Evolutionary conservation across 2,329 filamentous ascomycete genomes (phyloP).

Genomic region (Fusarium temperatum): DNA sequence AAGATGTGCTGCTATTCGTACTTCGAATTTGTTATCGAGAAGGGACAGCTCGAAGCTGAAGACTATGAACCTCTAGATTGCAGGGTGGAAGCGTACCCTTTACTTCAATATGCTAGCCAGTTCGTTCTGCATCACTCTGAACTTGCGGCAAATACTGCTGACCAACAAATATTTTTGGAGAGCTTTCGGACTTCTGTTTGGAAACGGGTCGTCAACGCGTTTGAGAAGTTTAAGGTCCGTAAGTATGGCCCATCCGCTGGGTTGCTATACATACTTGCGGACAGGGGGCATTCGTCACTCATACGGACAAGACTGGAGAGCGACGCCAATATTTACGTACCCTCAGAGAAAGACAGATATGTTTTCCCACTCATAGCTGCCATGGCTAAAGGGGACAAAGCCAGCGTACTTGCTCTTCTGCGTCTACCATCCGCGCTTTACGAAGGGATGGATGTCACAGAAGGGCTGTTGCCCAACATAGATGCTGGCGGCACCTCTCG

Average conservation of each 20-base stretch:
- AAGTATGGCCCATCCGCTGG: accelerated
- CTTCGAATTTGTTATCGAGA: accelerated
- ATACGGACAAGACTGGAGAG: accelerated
- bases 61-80: neutral
- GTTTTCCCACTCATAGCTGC: constrained; percentile 20
- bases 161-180: neutral
- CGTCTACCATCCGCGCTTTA: accelerated
- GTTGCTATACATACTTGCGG: constrained; percentile 23
- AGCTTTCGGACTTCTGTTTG: neutral
- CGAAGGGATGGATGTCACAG: neutral
- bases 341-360: neutral
- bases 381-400: neutral
- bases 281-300: neutral
- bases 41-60: neutral
- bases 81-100: neutral
- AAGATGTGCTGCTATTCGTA: neutral
- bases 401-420: neutral
- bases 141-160: neutral
- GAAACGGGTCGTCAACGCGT: neutral
- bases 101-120: accelerated
- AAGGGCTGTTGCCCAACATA: accelerated
- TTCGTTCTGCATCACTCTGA: constrained; percentile 23
- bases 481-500: accelerated
- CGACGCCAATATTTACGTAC: accelerated
- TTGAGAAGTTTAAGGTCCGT: accelerated